A percentile compares a stretch with the other conserved stretches of the same genome.
phyloP scores from a whole-genome alignment of 495 filamentous ascomycete species.

The Podospora tetraspora region DNA sequence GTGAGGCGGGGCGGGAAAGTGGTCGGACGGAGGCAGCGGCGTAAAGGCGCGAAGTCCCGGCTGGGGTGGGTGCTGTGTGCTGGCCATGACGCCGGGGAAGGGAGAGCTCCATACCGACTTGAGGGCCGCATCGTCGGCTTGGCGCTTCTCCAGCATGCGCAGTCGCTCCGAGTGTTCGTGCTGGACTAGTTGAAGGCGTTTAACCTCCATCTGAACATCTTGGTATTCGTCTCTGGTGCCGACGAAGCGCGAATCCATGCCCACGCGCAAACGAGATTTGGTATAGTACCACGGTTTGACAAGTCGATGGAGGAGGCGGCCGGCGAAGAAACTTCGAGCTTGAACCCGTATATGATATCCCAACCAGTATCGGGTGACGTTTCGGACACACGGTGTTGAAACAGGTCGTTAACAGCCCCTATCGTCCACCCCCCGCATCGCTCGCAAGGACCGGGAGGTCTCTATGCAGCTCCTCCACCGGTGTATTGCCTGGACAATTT shows the following conservation, averaged over 20 bases:
- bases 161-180: slow-evolving; percentile 77
- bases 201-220: slow-evolving; percentile 82
- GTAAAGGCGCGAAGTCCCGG: neutral
- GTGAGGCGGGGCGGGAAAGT: slow-evolving; percentile 59
- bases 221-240: slow-evolving; percentile 68
- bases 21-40: slow-evolving; percentile 23
- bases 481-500: neutral
- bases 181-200: slow-evolving; percentile 72
- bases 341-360: neutral
- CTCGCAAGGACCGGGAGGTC: slow-evolving; percentile 31
- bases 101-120: slow-evolving; percentile 88
- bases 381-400: neutral
- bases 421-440: slow-evolving; percentile 34
- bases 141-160: slow-evolving; percentile 70
- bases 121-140: slow-evolving; percentile 72
- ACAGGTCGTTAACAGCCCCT: neutral
- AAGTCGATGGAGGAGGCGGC: neutral
- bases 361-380: neutral
- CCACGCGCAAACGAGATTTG: slow-evolving; percentile 17
- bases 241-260: slow-evolving; percentile 52
- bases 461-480: slow-evolving; percentile 21
- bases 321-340: neutral
- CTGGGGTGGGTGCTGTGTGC: slow-evolving; percentile 71
- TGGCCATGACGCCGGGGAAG: slow-evolving; percentile 68
- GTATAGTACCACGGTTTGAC: neutral